These are phyloP conservation scores for Rugosomyces carneus DNA, from an alignment of 1,284 basidiomycete species.

Conservation along the genomic window DNA sequence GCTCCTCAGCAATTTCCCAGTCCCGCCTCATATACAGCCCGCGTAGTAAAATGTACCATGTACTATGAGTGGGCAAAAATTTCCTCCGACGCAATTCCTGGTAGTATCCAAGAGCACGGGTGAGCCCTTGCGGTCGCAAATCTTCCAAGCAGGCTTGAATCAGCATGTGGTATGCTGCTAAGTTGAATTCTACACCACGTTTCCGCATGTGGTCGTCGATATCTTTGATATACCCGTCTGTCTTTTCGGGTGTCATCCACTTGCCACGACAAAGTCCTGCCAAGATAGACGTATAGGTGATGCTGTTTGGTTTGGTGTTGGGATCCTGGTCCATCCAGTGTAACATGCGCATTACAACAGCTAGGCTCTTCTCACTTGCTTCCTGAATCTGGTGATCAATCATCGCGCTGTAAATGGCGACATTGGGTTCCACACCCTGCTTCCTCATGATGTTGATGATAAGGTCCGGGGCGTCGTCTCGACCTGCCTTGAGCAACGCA, in stretches of 20 bases:
- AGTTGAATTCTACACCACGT: slow-evolving; percentile 46
- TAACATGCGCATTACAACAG: slow-evolving; percentile 60
- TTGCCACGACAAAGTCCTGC: slow-evolving; percentile 50
- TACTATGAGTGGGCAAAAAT: slow-evolving; percentile 51
- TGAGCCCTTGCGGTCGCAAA: slow-evolving; percentile 39
- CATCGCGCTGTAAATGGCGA: slow-evolving; percentile 68
- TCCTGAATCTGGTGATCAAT: slow-evolving; percentile 65
- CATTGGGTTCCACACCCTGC: slow-evolving; percentile 68
- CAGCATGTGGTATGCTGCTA: slow-evolving; percentile 70
- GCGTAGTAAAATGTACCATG: slow-evolving; percentile 69
- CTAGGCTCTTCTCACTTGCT: slow-evolving; percentile 46
- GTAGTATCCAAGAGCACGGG: slow-evolving; percentile 57
- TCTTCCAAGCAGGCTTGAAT: slow-evolving; percentile 58
- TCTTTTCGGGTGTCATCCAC: slow-evolving; percentile 38
- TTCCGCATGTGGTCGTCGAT: slow-evolving; percentile 58
- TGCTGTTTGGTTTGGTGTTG: slow-evolving; percentile 53
- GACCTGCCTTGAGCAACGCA: slow-evolving; percentile 62
- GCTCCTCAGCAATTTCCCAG: slow-evolving; percentile 51
- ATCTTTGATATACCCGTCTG: slow-evolving; percentile 39
- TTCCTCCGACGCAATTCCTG: slow-evolving; percentile 53
- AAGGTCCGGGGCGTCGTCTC: slow-evolving; percentile 56
- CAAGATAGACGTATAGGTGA: slow-evolving; percentile 71
- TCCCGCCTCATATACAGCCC: slow-evolving; percentile 51
- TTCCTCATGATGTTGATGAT: slow-evolving; percentile 66
- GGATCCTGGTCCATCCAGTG: slow-evolving; percentile 63